These are phyloP conservation scores for Adansonia madagascariensis DNA, from an alignment of 441 rosid genomes.

Conservation along the genomic window DNA sequence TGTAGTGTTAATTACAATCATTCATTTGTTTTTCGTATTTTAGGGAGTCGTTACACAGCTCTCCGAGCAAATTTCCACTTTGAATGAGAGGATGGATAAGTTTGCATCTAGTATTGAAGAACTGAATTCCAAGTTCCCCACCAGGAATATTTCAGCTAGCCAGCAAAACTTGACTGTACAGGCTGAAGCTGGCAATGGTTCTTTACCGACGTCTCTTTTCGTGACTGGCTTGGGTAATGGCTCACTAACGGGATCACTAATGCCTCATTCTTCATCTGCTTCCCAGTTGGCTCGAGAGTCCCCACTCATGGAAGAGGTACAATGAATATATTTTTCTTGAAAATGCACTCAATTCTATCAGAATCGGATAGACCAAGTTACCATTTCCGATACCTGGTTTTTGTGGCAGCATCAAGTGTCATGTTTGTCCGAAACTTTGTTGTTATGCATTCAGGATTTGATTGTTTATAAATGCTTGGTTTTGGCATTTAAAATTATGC, in stretches of 20 bases:
- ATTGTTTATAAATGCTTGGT: not conserved
- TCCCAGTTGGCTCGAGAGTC: constrained; percentile 84
- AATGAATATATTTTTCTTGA: not conserved
- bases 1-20: constrained; percentile 14
- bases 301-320: constrained; percentile 91
- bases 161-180: constrained; percentile 77
- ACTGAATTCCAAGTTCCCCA: constrained; percentile 71
- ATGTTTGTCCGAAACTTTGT: not conserved
- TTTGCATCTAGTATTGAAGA: constrained; percentile 82
- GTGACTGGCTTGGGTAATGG: constrained; percentile 61
- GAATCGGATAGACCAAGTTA: not conserved
- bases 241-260: constrained; percentile 50
- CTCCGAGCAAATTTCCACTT: constrained; percentile 88
- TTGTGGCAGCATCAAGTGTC: not conserved
- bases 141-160: constrained; percentile 63
- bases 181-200: constrained; percentile 80
- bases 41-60: constrained; percentile 88
- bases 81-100: constrained; percentile 96
- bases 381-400: not conserved
- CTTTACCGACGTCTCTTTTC: constrained; percentile 64
- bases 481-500: constrained; percentile 26
- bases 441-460: not conserved
- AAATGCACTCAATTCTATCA: not conserved
- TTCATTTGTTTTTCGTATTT: constrained; percentile 25
- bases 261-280: constrained; percentile 78